Evolutionary conservation across 108 stramenopile genomes (phyloP).

Genomic region (Mayamaea pseudoterrestris): DNA sequence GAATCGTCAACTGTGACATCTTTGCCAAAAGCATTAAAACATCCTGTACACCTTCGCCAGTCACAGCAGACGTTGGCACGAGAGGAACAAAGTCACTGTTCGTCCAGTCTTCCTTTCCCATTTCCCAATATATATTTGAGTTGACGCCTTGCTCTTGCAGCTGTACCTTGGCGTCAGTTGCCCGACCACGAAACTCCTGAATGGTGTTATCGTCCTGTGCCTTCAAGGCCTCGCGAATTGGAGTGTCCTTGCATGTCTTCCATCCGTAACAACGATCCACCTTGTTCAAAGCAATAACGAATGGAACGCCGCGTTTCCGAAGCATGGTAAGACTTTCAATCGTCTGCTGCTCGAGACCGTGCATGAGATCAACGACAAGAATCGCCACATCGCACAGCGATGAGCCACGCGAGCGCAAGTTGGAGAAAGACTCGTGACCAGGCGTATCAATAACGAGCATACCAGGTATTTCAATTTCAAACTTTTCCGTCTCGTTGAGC

Average conservation of each 20-base stretch:
- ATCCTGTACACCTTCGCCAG: slow-evolving; percentile 98
- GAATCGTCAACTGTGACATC: slow-evolving; percentile 88
- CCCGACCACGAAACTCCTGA: slow-evolving; percentile 85
- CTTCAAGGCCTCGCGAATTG: slow-evolving; percentile 89
- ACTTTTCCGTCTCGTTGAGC: slow-evolving; percentile 75
- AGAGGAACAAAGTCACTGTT: slow-evolving; percentile 88
- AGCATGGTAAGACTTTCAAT: slow-evolving; percentile 97
- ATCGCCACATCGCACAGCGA: slow-evolving; percentile 98
- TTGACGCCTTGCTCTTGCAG: slow-evolving; percentile 93
- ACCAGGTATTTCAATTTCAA: slow-evolving; percentile 86
- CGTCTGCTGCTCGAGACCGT: slow-evolving; percentile 99
- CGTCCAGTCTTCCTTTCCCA: slow-evolving; percentile 89
- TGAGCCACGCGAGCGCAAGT: slow-evolving; percentile 93
- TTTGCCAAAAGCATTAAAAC: slow-evolving; percentile 85
- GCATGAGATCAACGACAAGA: slow-evolving; percentile 99
- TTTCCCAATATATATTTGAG: slow-evolving; percentile 98
- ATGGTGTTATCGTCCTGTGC: slow-evolving; percentile 83
- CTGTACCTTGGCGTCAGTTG: slow-evolving; percentile 72
- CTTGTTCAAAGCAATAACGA: slow-evolving; percentile 98
- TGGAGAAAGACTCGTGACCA: slow-evolving; percentile 97
- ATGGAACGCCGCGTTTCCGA: slow-evolving; percentile 82
- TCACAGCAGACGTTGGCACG: slow-evolving; percentile 95
- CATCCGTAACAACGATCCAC: slow-evolving; percentile 97
- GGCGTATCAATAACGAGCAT: slow-evolving; percentile 98
- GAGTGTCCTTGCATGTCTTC: slow-evolving; percentile 86